Evolutionary conservation across 805 yeast species (phyloP), one percentile per base, ranked within the genome.

Genomic region (Candida xyloterini): DNA sequence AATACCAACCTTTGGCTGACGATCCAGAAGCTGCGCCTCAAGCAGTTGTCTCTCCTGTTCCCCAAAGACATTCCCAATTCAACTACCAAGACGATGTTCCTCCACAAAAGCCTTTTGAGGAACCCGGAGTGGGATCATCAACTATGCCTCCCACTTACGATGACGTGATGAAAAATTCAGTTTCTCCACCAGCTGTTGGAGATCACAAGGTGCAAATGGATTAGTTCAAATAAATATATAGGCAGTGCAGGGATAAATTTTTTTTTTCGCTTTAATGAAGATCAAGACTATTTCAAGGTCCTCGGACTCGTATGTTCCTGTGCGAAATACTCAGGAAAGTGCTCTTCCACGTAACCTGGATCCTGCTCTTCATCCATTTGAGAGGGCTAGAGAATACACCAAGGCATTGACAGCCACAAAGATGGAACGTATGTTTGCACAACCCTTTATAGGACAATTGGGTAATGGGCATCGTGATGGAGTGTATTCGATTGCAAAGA

Each of bases 381-480:
- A 93, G 65, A 73, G 98, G 52, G 97, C 98, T 5, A 74, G 99
- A 58, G 99, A 93, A 64, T 93, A 93, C 57, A 86, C 97, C 14
- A 78, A 90, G 50, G 98, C 98, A 0, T 66, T 93, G 38, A 91
- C 87, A 41, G 98, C 99, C 20, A 90, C 98, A 11, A 93, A 93
- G 60, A 63, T 93, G 66, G 98, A 91, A 59, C 75, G 97, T 51
- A 83, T 93, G 85, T 93, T 93, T 74, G 98, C 99, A 0, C 90
- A 90, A 57, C 99, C 99, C 2, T 93, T 93, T 63, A 73, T 95
- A 15, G 96, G 95, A 1, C 98, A 93, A 59, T 66, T 93, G 26
- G 99, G 99, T 3, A 75, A 78, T 45, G 99, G 99, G 7, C 99
- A 95, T 58, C 70, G 91, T 42, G 99, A 93, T 59, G 98, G 97